Percentiles rank a stretch among this genome's conserved stretches.
These are phyloP conservation scores for Helminthosporium solani DNA, from an alignment of 2,329 filamentous ascomycete species.

Conservation along the genomic window DNA sequence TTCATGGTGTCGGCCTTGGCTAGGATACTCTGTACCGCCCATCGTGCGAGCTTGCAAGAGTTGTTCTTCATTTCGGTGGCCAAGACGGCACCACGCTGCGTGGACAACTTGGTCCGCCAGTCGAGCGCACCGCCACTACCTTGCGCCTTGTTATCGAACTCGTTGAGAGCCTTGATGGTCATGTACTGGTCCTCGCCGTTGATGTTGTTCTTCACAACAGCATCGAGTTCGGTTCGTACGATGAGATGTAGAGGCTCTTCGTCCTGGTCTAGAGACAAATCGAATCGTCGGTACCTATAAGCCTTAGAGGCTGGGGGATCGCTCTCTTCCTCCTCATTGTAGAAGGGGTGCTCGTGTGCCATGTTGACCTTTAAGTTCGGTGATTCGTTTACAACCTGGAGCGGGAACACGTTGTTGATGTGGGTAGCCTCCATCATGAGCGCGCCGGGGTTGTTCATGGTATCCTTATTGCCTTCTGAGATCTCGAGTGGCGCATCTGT, in stretches of 20 bases:
- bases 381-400: constrained; percentile 88
- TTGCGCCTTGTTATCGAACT: constrained; percentile 98
- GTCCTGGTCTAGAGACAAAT: constrained; percentile 84
- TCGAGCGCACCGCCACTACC: constrained; percentile 92
- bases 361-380: constrained; percentile 78
- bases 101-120: constrained; percentile 93
- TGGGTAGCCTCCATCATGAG: constrained; percentile 97
- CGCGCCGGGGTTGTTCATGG: constrained; percentile 88
- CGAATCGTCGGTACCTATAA: constrained; percentile 98
- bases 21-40: constrained; percentile 95
- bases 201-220: constrained; percentile 91
- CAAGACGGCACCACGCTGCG: constrained; percentile 93
- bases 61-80: constrained; percentile 99
- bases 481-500: constrained; percentile 90
- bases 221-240: constrained; percentile 93
- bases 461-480: constrained; percentile 88
- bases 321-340: constrained; percentile 88
- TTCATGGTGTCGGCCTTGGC: constrained; percentile 99
- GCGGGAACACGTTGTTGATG: constrained; percentile 99
- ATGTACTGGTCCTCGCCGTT: constrained; percentile 88
- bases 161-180: constrained; percentile 94
- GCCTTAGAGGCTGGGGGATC: constrained; percentile 93
- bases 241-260: constrained; percentile 91
- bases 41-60: constrained; percentile 95
- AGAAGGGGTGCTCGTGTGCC: constrained; percentile 92